Evolutionary conservation across 2,329 filamentous ascomycete species (phyloP).

Genomic region (Cordyceps cicadae): DNA sequence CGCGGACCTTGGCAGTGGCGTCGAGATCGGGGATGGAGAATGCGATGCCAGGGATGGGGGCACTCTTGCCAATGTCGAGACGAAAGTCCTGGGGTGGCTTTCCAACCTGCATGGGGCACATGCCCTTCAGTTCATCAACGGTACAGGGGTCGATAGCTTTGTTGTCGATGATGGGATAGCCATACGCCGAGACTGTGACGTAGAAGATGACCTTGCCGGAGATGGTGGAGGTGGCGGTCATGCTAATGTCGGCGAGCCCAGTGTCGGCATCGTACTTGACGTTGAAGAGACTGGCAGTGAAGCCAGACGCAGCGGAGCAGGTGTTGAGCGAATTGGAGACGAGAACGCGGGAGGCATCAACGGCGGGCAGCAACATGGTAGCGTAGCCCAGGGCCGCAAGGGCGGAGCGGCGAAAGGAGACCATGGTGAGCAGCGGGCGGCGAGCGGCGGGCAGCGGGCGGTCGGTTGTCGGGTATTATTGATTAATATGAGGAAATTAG

Average conservation of each 20-base stretch:
- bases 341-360: constrained; percentile 48
- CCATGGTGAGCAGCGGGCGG: background rate
- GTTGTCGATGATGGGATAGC: constrained; percentile 56
- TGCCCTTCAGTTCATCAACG: constrained; percentile 52
- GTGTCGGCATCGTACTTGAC: constrained; percentile 67
- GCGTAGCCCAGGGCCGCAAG: constrained; percentile 31
- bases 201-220: constrained; percentile 68
- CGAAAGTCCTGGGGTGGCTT: constrained; percentile 70
- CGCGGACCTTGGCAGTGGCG: constrained; percentile 71
- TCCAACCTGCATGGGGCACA: constrained; percentile 87
- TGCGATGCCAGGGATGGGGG: constrained; percentile 70
- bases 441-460: background rate
- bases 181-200: constrained; percentile 66
- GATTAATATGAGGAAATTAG: background rate
- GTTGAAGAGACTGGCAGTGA: constrained; percentile 77
- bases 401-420: constrained; percentile 5
- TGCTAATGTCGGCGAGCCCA: constrained; percentile 57
- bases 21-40: constrained; percentile 89
- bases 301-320: constrained; percentile 70
- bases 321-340: constrained; percentile 69
- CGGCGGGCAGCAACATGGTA: constrained; percentile 37
- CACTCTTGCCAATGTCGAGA: constrained; percentile 43
- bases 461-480: background rate
- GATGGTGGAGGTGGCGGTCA: constrained; percentile 68
- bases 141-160: constrained; percentile 69